Conservation (phyloP, 306 rosid species). For the Coriaria nepalensis region DNA sequence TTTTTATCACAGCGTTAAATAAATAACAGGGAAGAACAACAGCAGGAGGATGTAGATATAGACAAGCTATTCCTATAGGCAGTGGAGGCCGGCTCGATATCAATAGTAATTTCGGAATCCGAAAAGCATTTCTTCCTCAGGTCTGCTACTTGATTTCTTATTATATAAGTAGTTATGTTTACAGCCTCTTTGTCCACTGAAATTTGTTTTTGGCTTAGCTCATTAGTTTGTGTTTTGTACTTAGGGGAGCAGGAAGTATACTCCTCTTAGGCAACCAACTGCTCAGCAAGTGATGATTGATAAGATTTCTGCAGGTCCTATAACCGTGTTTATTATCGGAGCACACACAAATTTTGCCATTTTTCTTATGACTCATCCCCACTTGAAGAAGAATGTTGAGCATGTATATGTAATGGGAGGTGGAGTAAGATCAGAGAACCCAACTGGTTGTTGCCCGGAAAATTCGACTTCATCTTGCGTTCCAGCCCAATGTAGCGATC, state of each 20-base stretch:
- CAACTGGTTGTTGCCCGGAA: constrained; percentile 81
- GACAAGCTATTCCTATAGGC: constrained; percentile 74
- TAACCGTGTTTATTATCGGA: constrained; percentile 45
- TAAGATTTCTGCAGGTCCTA: constrained; percentile 67
- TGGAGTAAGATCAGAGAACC: constrained; percentile 74
- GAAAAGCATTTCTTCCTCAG: constrained; percentile 90
- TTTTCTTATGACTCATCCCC: constrained; percentile 71
- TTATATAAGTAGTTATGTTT: too few relatives aligned
- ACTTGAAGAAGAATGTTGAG: constrained; percentile 62
- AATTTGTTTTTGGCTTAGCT: too few relatives aligned
- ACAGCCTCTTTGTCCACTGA: too few relatives aligned
- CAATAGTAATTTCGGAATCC: constrained; percentile 57
- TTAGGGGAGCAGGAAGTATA: constrained; percentile 62
- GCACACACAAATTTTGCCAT: constrained; percentile 70
- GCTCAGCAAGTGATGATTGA: constrained; percentile 87
- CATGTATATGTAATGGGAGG: constrained; percentile 92
- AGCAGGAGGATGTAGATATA: constrained; percentile 75
- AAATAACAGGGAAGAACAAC: constrained; percentile 60
- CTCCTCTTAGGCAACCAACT: constrained; percentile 52
- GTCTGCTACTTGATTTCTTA: constrained; percentile 17
- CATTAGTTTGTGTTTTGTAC: constrained; percentile 17
- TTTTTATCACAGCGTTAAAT: constrained; percentile 2
- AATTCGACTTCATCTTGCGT: constrained; percentile 45
- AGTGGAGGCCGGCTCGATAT: constrained; percentile 52
- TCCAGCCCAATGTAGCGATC: constrained; percentile 73